Conservation (phyloP, 768 basidiomycete species). For the Rhodotorula taiwanensis region DNA sequence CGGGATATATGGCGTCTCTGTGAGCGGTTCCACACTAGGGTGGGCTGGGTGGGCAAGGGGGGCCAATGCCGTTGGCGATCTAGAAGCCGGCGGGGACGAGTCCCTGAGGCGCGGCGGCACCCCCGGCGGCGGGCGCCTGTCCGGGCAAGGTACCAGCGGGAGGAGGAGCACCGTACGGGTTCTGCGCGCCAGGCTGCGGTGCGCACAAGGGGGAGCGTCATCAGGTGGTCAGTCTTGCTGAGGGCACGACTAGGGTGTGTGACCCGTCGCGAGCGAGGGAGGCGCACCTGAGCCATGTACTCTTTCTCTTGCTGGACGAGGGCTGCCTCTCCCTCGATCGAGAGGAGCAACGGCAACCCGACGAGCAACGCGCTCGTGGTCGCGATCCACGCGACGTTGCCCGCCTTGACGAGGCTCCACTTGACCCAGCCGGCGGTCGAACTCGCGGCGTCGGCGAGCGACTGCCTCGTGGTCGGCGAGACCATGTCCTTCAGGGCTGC, state of each 20-base stretch:
- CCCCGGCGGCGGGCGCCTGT: background rate
- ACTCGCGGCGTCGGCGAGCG: slow-evolving; percentile 59
- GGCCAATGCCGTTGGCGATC: no score
- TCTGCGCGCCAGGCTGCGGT: slow-evolving; percentile 2
- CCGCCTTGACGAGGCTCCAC: slow-evolving; percentile 64
- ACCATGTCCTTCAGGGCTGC: slow-evolving; percentile 92
- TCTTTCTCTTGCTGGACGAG: slow-evolving; percentile 90
- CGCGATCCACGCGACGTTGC: slow-evolving; percentile 88
- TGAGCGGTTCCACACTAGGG: no score
- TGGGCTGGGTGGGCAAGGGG: no score
- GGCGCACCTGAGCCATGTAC: slow-evolving; percentile 33
- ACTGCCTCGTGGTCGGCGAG: slow-evolving; percentile 77
- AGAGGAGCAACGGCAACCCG: slow-evolving; percentile 84
- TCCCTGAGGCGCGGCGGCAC: background rate
- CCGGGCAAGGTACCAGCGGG: background rate
- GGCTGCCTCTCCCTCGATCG: slow-evolving; percentile 92
- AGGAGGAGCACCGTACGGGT: slow-evolving; percentile 20
- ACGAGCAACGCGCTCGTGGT: slow-evolving; percentile 90
- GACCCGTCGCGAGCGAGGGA: background rate
- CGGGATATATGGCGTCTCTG: no score
- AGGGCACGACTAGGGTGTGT: background rate
- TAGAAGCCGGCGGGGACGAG: slow-evolving; percentile 28
- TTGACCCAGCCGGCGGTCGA: slow-evolving; percentile 60
- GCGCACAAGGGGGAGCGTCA: background rate
- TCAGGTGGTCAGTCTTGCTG: no score